phyloP scores from a whole-genome alignment of 129 eudicot genomes.

The Artemisia tridentata region DNA sequence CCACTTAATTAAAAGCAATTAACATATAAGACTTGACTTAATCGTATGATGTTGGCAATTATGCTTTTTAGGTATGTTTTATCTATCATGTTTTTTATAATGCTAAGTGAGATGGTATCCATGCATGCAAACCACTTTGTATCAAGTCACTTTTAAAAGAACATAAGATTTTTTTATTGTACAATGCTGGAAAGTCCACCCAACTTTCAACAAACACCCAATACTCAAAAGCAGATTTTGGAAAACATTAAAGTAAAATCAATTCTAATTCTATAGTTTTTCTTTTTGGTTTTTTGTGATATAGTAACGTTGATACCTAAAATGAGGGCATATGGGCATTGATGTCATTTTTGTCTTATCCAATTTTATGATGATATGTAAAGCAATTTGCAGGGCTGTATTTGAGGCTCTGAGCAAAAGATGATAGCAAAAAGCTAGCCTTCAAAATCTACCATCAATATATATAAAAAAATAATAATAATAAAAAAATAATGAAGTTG shows the following conservation, averaged over 20 bases:
- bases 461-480: no score
- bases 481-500: no score
- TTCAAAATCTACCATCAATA: no score
- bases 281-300: background rate
- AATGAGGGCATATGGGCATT: background rate
- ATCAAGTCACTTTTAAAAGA: conserved; percentile 6
- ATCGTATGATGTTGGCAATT: conserved; percentile 24
- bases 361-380: background rate
- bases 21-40: background rate
- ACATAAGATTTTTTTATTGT: background rate
- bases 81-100: conserved; percentile 1
- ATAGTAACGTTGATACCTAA: background rate
- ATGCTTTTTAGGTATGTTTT: conserved; percentile 9
- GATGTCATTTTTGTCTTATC: background rate
- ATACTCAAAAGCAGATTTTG: background rate
- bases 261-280: background rate
- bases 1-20: background rate
- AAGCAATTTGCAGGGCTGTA: background rate
- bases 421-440: no score
- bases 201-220: background rate
- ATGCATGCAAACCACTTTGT: conserved; percentile 24
- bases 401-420: no score
- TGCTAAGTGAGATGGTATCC: conserved; percentile 26
- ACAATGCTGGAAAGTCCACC: background rate
- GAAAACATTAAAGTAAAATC: background rate